Conservation (phyloP, 2,329 filamentous ascomycete species). For the Periglandula ipomoeae region DNA sequence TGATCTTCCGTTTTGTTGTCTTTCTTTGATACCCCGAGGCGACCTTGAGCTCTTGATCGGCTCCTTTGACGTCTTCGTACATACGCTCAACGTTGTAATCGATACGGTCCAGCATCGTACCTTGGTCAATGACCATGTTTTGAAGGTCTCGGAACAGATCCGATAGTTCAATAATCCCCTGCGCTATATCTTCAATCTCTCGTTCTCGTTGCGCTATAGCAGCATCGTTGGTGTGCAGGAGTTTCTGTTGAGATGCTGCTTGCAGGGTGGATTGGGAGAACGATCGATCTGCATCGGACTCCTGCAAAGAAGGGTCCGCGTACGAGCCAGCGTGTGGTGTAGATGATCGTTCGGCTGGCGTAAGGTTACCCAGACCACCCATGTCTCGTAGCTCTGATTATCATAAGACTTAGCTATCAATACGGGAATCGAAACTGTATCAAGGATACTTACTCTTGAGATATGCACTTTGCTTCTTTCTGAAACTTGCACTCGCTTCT, state of each 20-base stretch:
- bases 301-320: conserved; percentile 77
- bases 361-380: conserved; percentile 45
- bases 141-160: conserved; percentile 97
- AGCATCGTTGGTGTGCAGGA: conserved; percentile 67
- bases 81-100: conserved; percentile 98
- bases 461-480: conserved; percentile 96
- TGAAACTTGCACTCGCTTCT: conserved; percentile 82
- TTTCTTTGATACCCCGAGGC: conserved; percentile 83
- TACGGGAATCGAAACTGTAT: conserved; percentile 3
- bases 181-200: conserved; percentile 96
- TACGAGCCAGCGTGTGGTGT: conserved; percentile 49
- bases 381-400: conserved; percentile 62
- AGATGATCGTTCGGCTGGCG: conserved; percentile 40
- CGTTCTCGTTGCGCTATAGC: conserved; percentile 86
- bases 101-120: conserved; percentile 84
- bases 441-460: conserved; percentile 61
- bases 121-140: conserved; percentile 88
- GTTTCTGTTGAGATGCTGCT: conserved; percentile 60
- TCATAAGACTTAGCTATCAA: background rate
- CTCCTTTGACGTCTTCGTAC: conserved; percentile 84
- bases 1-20: conserved; percentile 84
- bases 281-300: conserved; percentile 87
- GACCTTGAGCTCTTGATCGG: conserved; percentile 83
- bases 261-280: conserved; percentile 86
- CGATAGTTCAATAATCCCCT: conserved; percentile 93